Conservation (phyloP, 257 asterid species). For the Solanum corneliomulleri region DNA sequence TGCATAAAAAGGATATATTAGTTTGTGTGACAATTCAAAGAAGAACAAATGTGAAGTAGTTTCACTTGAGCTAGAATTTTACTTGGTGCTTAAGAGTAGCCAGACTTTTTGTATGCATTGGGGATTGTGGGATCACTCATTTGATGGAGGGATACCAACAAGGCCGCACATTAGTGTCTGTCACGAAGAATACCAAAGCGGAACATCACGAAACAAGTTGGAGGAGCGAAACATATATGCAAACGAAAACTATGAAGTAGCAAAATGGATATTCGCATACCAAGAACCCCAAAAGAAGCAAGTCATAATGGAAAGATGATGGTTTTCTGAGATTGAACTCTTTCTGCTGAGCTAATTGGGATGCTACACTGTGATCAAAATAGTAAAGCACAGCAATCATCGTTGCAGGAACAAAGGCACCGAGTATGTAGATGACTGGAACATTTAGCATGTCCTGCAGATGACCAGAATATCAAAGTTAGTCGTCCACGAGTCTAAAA, state of each 20-base stretch:
- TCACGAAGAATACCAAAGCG: background rate
- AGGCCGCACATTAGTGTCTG: constrained; percentile 86
- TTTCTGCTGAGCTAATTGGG: constrained; percentile 83
- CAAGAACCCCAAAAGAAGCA: constrained; percentile 75
- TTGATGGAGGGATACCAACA: constrained; percentile 81
- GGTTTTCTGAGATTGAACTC: constrained; percentile 85
- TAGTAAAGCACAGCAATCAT: constrained; percentile 90
- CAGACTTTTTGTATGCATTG: constrained; percentile 82
- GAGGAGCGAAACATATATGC: background rate
- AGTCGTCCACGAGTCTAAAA: background rate
- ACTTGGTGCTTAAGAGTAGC: constrained; percentile 96
- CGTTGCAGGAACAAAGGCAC: constrained; percentile 82
- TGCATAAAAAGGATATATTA: constrained; percentile 8
- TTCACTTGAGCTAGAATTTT: background rate
- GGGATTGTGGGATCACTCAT: constrained; percentile 94
- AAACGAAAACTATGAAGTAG: background rate
- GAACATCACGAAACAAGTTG: background rate
- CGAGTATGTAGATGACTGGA: constrained; percentile 57
- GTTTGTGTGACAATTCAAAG: background rate
- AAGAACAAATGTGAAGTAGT: background rate
- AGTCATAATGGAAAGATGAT: constrained; percentile 71
- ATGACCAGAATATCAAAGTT: background rate
- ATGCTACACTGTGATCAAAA: constrained; percentile 90
- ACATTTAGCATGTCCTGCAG: constrained; percentile 73
- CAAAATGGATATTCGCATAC: constrained; percentile 16